phyloP scores from a whole-genome alignment of 768 basidiomycete species.

The Mycena venus region DNA sequence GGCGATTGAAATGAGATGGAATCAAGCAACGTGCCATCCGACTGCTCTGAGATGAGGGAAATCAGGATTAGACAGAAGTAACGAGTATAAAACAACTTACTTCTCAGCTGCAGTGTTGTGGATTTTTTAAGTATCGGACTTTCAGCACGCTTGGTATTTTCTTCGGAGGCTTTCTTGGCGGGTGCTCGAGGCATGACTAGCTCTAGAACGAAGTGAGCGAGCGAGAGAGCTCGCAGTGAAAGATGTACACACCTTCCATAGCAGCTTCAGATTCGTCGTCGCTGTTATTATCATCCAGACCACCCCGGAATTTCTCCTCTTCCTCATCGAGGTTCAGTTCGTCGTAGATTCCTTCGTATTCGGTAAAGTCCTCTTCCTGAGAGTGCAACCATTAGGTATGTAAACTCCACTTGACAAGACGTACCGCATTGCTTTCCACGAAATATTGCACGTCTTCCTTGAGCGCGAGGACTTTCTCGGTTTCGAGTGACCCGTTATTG shows the following conservation, averaged over 20 bases:
- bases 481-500: constrained; percentile 90
- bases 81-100: constrained; percentile 58
- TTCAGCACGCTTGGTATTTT: constrained; percentile 82
- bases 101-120: constrained; percentile 71
- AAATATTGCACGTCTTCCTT: constrained; percentile 98
- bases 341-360: constrained; percentile 97
- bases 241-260: constrained; percentile 70
- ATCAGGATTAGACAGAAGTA: background rate
- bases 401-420: constrained; percentile 47
- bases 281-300: constrained; percentile 78
- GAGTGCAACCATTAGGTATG: background rate
- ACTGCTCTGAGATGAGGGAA: constrained; percentile 69
- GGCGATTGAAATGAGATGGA: background rate
- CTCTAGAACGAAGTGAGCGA: constrained; percentile 54
- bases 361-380: constrained; percentile 97
- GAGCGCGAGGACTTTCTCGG: constrained; percentile 84
- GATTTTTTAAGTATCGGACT: constrained; percentile 89
- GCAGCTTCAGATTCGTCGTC: constrained; percentile 82
- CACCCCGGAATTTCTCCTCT: constrained; percentile 91
- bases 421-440: constrained; percentile 93
- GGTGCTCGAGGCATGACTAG: constrained; percentile 73
- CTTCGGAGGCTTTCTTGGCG: constrained; percentile 85
- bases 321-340: constrained; percentile 98
- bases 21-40: constrained; percentile 67
- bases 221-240: background rate